Conservation (phyloP, 768 basidiomycete genomes). For the Russula vinacea region DNA sequence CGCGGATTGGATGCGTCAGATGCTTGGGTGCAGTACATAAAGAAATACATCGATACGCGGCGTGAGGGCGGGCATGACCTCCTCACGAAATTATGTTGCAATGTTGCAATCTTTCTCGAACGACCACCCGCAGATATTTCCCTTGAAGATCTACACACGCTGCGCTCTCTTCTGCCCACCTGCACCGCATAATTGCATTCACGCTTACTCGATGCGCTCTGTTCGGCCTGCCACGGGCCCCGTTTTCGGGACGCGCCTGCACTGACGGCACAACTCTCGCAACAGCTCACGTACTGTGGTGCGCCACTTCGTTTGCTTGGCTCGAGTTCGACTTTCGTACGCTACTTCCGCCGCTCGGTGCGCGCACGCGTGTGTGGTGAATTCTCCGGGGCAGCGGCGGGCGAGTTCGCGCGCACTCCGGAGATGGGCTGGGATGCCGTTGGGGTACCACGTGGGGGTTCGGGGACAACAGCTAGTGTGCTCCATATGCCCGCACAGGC, state of each 20-base stretch:
- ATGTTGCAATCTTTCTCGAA: conserved; percentile 84
- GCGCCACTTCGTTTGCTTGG: conserved; percentile 84
- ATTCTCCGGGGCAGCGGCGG: conserved; percentile 43
- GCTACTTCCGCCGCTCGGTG: conserved; percentile 65
- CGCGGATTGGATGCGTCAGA: conserved; percentile 47
- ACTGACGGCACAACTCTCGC: conserved; percentile 82
- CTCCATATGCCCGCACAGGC: conserved; percentile 68
- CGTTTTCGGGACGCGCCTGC: conserved; percentile 53
- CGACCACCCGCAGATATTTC: conserved; percentile 41
- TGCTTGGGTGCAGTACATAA: conserved; percentile 73
- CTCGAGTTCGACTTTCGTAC: conserved; percentile 87
- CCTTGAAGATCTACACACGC: conserved; percentile 35
- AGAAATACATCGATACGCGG: conserved; percentile 87
- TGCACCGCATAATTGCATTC: conserved; percentile 62
- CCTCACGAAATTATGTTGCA: conserved; percentile 87
- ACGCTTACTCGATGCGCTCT: conserved; percentile 66
- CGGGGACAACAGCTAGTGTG: conserved; percentile 29
- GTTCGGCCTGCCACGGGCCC: conserved; percentile 59
- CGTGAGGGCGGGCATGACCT: conserved; percentile 91
- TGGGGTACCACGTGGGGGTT: conserved; percentile 26
- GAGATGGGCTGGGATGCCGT: conserved; percentile 21
- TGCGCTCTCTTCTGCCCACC: conserved; percentile 57
- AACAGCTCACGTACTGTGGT: conserved; percentile 88
- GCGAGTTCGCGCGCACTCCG: conserved; percentile 27
- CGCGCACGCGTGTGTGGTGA: conserved; percentile 52